phyloP scores from a whole-genome alignment of 345 rosid genomes.

The Schrenkiella parvula region DNA sequence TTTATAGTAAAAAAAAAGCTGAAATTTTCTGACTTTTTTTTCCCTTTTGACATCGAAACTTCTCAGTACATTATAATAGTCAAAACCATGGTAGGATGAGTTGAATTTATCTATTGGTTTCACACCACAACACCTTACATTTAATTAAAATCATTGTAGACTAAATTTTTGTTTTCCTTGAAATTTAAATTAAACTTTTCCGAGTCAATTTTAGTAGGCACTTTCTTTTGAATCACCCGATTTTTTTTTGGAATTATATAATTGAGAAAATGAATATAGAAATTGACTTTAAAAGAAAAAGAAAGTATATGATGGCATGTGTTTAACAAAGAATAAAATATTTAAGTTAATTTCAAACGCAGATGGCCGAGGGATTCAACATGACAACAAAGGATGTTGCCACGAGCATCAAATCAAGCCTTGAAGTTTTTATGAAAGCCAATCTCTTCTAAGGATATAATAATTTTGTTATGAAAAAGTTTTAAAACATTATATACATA shows the following conservation, averaged over 20 bases:
- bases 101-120: background rate
- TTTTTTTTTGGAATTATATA: background rate
- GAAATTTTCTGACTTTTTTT: too few species aligned
- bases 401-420: slow-evolving; percentile 11
- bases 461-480: background rate
- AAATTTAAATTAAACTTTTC: background rate
- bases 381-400: slow-evolving; percentile 10
- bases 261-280: background rate
- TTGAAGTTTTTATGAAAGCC: background rate
- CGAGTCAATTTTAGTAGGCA: background rate
- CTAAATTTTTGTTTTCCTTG: background rate
- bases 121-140: background rate
- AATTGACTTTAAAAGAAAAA: background rate
- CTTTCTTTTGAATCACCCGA: background rate
- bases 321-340: background rate
- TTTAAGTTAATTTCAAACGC: background rate
- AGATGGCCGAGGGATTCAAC: slow-evolving; percentile 10
- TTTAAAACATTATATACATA: too few species aligned
- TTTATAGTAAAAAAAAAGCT: too few species aligned
- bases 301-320: background rate
- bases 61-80: background rate
- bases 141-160: background rate
- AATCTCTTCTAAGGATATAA: background rate
- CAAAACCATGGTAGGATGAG: background rate
- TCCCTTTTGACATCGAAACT: too few species aligned